Base-by-base conservation (phyloP, 2,329 filamentous ascomycete species). In the Aspergillus brunneoviolaceus region DNA sequence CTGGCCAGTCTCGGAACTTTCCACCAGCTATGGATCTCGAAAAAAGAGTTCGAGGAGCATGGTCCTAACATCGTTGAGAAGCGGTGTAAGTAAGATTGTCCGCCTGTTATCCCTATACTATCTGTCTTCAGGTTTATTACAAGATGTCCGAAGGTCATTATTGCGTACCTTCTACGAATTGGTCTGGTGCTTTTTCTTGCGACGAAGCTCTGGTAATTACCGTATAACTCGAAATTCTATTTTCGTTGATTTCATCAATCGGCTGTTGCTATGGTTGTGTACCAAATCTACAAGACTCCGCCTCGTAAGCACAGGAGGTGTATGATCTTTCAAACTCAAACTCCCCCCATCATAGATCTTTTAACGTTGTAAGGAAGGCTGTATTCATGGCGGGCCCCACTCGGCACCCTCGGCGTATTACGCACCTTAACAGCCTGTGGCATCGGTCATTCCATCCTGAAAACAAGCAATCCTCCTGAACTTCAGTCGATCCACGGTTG, bases 1-100 rank as follows among this genome's bases (percentile, higher is more conserved):
- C 81, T 99, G 67, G 93, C 91, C 6, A 97, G 93, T 77, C 77
- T 99, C 79, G 96, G 96, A 10, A 96, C 93, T 14, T 99, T 99
- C 79, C 95, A 99, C 80, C 95, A 99, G 81, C 94, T 99, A 90
- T 99, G 95, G 95, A 96, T 99, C 69, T 94, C 89, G 25, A 91
- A 88, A 77, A 96, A 96, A 82, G 95, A 99, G 81, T 98, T 97
- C 70, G 92, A 97, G 65, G 96, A 99, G 82, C 93, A 96, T 75
- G 95, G 95, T 1, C 82, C 88, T 5, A 87, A 87, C 65, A 93
- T 98, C 69, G 91, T 98, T 49, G 94, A 98, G 83, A 97, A 96
- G 85, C 84, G 94, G 70, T 98, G 94, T 84, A 96, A 96, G 81
- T 98, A 72, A 79, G 60, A 45, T 51, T 56, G 19, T 53, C 25